Evolutionary conservation across 352 stramenopile species (phyloP).

Genomic region (Pythium plurisporium): DNA sequence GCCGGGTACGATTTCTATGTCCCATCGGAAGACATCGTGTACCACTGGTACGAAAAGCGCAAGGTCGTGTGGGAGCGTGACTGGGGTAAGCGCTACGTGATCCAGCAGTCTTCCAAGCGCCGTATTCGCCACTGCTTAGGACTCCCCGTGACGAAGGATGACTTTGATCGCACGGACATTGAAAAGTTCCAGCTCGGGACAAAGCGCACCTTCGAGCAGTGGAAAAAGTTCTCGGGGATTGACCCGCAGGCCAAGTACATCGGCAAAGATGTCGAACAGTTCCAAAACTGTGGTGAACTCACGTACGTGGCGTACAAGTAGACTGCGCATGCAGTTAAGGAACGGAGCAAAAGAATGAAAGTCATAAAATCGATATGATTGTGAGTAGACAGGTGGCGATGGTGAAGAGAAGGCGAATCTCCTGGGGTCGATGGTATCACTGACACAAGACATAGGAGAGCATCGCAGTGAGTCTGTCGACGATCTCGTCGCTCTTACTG

Average conservation of each 20-base stretch:
- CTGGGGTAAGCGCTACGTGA: constrained; percentile 51
- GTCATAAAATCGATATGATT: not conserved
- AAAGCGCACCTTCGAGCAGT: constrained; percentile 77
- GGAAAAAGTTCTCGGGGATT: constrained; percentile 74
- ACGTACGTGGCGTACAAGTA: constrained; percentile 54
- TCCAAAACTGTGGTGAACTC: constrained; percentile 66
- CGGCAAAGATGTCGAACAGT: constrained; percentile 46
- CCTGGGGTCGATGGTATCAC: no score
- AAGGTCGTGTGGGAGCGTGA: constrained; percentile 74
- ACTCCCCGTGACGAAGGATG: constrained; percentile 49
- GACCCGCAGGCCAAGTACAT: constrained; percentile 55
- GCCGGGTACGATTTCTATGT: constrained; percentile 76
- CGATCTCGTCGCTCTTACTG: constrained; percentile 5
- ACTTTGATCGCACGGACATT: constrained; percentile 68
- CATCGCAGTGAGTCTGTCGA: not conserved
- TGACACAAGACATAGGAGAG: not conserved
- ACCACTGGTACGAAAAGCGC: constrained; percentile 69
- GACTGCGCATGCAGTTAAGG: not conserved
- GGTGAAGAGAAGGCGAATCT: not conserved
- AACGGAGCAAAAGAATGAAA: constrained; percentile 7
- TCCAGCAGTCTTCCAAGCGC: constrained; percentile 61
- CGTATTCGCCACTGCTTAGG: constrained; percentile 54
- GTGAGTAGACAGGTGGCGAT: not conserved
- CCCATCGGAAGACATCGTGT: constrained; percentile 61
- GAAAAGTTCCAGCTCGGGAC: constrained; percentile 61